These are phyloP conservation scores for Typha latifolia DNA, from an alignment of 176 grass and related monocot species.

Conservation along the genomic window DNA sequence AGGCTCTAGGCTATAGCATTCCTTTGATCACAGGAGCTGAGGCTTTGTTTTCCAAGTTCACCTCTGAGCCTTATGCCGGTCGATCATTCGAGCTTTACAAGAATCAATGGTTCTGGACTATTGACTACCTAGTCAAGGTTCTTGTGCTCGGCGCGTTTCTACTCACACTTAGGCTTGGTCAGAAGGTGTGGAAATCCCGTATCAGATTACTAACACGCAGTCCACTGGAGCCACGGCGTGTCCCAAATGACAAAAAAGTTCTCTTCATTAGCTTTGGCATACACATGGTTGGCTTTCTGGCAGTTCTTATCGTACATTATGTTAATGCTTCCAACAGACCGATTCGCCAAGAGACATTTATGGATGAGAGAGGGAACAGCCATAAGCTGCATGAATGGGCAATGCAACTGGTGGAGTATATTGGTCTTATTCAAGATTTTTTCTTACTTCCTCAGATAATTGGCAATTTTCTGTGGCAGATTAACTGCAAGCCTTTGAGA, in stretches of 20 bases:
- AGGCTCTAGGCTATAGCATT: constrained; percentile 72
- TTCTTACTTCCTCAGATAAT: constrained; percentile 79
- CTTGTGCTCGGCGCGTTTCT: constrained; percentile 66
- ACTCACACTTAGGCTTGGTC: constrained; percentile 56
- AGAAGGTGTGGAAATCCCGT: constrained; percentile 81
- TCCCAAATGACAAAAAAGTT: constrained; percentile 63
- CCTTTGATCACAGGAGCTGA: constrained; percentile 76
- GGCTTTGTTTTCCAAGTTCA: constrained; percentile 63
- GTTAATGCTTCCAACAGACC: constrained; percentile 42
- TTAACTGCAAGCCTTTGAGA: constrained; percentile 66
- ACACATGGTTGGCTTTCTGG: constrained; percentile 49
- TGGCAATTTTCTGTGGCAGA: constrained; percentile 71
- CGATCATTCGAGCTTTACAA: constrained; percentile 59
- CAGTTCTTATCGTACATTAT: constrained; percentile 45
- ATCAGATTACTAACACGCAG: constrained; percentile 66
- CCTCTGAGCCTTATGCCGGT: constrained; percentile 18
- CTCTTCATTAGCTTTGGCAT: constrained; percentile 34
- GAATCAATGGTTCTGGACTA: constrained; percentile 49
- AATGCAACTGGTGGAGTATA: constrained; percentile 68
- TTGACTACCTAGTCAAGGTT: constrained; percentile 79
- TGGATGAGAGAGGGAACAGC: constrained; percentile 52
- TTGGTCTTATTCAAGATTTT: constrained; percentile 69
- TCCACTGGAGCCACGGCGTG: constrained; percentile 61
- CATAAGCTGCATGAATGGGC: constrained; percentile 77
- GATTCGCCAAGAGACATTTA: constrained; percentile 28